Percentiles rank a stretch among this genome's conserved stretches.
Evolutionary conservation across 129 eudicot species (phyloP).

Genomic region (Gnaphalium uliginosum): DNA sequence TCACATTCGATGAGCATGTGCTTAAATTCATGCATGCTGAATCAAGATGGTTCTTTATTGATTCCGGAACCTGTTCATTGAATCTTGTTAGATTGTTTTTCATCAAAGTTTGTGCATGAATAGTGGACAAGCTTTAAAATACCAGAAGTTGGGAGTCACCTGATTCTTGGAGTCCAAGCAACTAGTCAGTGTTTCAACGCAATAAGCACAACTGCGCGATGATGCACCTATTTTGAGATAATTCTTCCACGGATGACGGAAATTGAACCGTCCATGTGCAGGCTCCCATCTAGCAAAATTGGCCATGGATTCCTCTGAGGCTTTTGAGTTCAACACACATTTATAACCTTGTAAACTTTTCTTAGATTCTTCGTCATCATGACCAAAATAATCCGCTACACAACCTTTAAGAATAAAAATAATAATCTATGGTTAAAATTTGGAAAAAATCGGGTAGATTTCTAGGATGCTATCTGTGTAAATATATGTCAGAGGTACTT

Average conservation of each 20-base stretch:
- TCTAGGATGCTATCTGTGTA: not conserved
- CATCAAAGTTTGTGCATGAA: not conserved
- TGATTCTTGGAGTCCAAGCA: constrained; percentile 47
- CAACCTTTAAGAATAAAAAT: constrained; percentile 41
- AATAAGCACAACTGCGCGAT: constrained; percentile 58
- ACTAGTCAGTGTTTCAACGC: constrained; percentile 70
- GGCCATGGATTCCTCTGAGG: constrained; percentile 71
- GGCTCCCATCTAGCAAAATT: constrained; percentile 85
- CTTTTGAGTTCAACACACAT: constrained; percentile 71
- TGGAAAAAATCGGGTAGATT: not conserved
- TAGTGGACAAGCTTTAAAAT: not conserved
- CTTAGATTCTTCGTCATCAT: constrained; percentile 32
- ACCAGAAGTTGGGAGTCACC: constrained; percentile 30
- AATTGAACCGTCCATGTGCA: constrained; percentile 61
- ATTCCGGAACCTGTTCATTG: constrained; percentile 42
- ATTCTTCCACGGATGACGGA: constrained; percentile 69
- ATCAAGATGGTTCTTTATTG: constrained; percentile 42
- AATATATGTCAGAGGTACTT: constrained; percentile 14
- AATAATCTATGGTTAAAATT: not conserved
- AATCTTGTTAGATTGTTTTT: not conserved
- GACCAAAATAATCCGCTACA: constrained; percentile 54
- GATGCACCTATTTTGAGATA: constrained; percentile 58
- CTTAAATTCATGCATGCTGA: constrained; percentile 48
- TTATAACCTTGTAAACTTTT: constrained; percentile 52
- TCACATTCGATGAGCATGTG: constrained; percentile 39